Evolutionary conservation across 768 basidiomycete species (phyloP).

Genomic region (Scleroderma citrinum): DNA sequence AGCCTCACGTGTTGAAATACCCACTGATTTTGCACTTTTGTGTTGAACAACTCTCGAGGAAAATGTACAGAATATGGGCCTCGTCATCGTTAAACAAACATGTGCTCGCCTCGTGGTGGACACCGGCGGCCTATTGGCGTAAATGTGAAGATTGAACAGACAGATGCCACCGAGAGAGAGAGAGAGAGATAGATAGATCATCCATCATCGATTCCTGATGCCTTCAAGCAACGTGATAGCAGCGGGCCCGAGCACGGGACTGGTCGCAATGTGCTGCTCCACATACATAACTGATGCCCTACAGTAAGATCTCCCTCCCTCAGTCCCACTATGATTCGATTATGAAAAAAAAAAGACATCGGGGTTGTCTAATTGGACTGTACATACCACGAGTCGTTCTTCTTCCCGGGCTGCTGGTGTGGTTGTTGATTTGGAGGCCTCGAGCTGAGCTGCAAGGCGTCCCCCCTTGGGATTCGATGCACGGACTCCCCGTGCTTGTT

Average conservation of each 20-base stretch:
- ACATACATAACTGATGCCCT: no score
- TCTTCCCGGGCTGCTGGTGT: slow-evolving; percentile 36
- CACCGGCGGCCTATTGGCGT: slow-evolving; percentile 17
- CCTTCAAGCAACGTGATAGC: slow-evolving; percentile 17
- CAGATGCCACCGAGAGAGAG: slow-evolving; percentile 23
- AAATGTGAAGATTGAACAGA: slow-evolving; percentile 7
- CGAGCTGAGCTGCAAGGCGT: slow-evolving; percentile 37
- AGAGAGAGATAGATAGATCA: no score
- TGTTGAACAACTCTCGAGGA: neutral
- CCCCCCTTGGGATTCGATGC: slow-evolving; percentile 42
- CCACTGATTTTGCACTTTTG: neutral
- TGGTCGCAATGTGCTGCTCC: no score
- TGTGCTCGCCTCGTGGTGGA: slow-evolving; percentile 27
- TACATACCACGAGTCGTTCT: slow-evolving; percentile 40
- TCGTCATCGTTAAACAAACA: slow-evolving; percentile 26
- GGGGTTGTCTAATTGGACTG: neutral
- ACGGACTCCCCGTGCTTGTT: slow-evolving; percentile 37
- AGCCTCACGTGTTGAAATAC: neutral
- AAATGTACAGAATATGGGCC: slow-evolving; percentile 8
- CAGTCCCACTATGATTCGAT: slow-evolving; percentile 38
- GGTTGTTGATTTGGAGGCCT: slow-evolving; percentile 32
- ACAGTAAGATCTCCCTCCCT: slow-evolving; percentile 12
- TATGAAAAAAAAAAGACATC: slow-evolving; percentile 19
- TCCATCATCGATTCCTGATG: slow-evolving; percentile 20
- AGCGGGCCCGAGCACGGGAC: slow-evolving; percentile 31